Conservation (phyloP, 805 yeast genomes). For the Teunomyces atbi region DNA sequence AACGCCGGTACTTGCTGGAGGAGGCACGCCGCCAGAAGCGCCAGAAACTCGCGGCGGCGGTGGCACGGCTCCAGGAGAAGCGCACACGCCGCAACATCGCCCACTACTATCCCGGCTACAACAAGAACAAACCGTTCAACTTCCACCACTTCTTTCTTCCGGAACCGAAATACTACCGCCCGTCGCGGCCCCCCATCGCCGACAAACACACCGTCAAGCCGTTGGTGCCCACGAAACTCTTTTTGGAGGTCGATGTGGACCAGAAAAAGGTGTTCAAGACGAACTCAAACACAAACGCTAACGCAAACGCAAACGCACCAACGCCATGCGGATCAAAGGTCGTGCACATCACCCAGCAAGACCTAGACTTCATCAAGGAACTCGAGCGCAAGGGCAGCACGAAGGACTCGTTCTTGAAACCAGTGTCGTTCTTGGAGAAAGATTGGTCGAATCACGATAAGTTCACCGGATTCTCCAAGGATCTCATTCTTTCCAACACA, state of each 20-base stretch:
- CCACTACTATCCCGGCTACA: conserved; percentile 63
- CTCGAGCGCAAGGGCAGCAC: conserved; percentile 19
- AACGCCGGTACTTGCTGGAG: conserved; percentile 18
- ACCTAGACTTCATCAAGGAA: conserved; percentile 29
- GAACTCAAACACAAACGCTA: too few relatives aligned
- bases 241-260: conserved; percentile 64
- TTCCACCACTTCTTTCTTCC: conserved; percentile 69
- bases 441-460: conserved; percentile 37
- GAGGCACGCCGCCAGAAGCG: conserved; percentile 23
- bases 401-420: conserved; percentile 16
- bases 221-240: conserved; percentile 56
- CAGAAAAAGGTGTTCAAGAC: conserved; percentile 52
- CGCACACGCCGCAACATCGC: conserved; percentile 31
- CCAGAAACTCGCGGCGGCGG: conserved; percentile 26
- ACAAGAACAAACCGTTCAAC: conserved; percentile 52
- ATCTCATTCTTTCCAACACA: conserved; percentile 63
- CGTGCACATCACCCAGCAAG: conserved; percentile 27
- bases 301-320: too few relatives aligned
- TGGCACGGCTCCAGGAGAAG: conserved; percentile 29
- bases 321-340: conserved; percentile 8
- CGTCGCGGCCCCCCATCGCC: conserved; percentile 50
- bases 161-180: conserved; percentile 51
- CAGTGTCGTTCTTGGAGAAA: conserved; percentile 30
- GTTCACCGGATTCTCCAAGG: conserved; percentile 47
- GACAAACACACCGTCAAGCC: conserved; percentile 34